Percentiles rank a stretch among this genome's conserved stretches.
phyloP scores from a whole-genome alignment of 192 early-diverging fungal species.

The Phlyctochytrium arcticum region DNA sequence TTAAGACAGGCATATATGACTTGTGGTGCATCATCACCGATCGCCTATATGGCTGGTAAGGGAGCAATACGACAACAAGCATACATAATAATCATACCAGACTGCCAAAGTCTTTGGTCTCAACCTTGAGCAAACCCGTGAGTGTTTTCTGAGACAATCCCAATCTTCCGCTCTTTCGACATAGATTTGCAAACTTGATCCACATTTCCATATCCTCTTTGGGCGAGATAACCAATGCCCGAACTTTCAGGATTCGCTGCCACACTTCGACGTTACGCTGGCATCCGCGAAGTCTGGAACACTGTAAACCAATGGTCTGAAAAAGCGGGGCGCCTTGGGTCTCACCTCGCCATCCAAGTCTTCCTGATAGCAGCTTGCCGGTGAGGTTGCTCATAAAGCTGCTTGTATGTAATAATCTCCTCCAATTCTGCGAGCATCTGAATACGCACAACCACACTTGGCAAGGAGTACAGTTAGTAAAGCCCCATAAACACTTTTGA shows the following conservation, averaged over 20 bases:
- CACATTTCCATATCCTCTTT: slow-evolving; percentile 92
- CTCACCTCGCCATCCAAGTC: slow-evolving; percentile 75
- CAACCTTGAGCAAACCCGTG: slow-evolving; percentile 58
- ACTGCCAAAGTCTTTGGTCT: slow-evolving; percentile 46
- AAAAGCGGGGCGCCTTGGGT: background rate
- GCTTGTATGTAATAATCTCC: slow-evolving; percentile 91
- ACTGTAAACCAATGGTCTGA: background rate
- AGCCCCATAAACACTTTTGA: background rate
- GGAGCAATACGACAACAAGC: background rate
- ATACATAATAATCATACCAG: slow-evolving; percentile 17
- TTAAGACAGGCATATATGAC: slow-evolving; percentile 93
- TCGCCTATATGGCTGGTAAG: slow-evolving; percentile 25
- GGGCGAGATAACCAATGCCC: slow-evolving; percentile 83
- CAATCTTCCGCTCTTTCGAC: slow-evolving; percentile 82
- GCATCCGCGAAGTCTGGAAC: slow-evolving; percentile 72
- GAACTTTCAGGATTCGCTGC: slow-evolving; percentile 85
- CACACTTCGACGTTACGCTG: slow-evolving; percentile 94
- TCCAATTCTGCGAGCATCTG: slow-evolving; percentile 98
- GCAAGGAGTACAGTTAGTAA: no score
- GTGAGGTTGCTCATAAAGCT: slow-evolving; percentile 73
- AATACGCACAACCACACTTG: slow-evolving; percentile 78
- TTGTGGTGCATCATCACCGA: slow-evolving; percentile 51
- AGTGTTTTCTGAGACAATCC: slow-evolving; percentile 78
- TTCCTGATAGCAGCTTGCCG: slow-evolving; percentile 67
- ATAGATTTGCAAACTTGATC: slow-evolving; percentile 93